Conservation (phyloP, 257 asterid genomes). For the Primulina tabacum region DNA sequence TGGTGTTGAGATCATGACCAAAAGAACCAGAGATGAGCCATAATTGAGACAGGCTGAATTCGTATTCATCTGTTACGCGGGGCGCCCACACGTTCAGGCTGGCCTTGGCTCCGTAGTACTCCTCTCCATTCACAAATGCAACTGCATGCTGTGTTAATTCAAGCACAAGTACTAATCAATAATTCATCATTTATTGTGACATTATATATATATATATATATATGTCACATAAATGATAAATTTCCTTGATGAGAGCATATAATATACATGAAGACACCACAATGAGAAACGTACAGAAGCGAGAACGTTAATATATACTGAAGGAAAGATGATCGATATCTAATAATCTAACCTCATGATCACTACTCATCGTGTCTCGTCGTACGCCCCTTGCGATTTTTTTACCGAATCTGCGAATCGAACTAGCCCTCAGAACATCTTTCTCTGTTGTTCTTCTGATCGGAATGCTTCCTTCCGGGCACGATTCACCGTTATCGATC, state of each 20-base stretch:
- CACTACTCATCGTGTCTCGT: constrained; percentile 32
- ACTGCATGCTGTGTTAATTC: constrained; percentile 24
- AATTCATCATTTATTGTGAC: too few relatives aligned
- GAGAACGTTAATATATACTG: too few relatives aligned
- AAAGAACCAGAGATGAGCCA: constrained; percentile 93
- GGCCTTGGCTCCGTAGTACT: constrained; percentile 30
- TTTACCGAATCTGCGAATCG: constrained; percentile 15
- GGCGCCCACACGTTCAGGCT: constrained; percentile 96
- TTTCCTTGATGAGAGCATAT: too few relatives aligned
- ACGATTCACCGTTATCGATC: constrained; percentile 43
- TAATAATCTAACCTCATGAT: constrained; percentile 22
- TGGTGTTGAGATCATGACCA: constrained; percentile 91
- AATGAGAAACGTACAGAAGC: too few relatives aligned
- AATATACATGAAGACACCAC: too few relatives aligned
- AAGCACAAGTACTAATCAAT: too few relatives aligned
- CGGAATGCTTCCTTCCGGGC: constrained; percentile 24
- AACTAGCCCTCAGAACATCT: constrained; percentile 21
- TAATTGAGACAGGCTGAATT: constrained; percentile 84
- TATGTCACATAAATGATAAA: too few relatives aligned
- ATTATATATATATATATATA: too few relatives aligned
- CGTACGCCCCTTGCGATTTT: constrained; percentile 22
- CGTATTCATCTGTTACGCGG: constrained; percentile 69
- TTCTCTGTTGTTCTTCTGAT: constrained; percentile 23
- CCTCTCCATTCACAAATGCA: constrained; percentile 24
- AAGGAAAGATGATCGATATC: too few relatives aligned